Percentiles rank a stretch among this genome's conserved stretches.
phyloP scores from a whole-genome alignment of 1,284 basidiomycete species.

The Sporisorium reilianum region DNA sequence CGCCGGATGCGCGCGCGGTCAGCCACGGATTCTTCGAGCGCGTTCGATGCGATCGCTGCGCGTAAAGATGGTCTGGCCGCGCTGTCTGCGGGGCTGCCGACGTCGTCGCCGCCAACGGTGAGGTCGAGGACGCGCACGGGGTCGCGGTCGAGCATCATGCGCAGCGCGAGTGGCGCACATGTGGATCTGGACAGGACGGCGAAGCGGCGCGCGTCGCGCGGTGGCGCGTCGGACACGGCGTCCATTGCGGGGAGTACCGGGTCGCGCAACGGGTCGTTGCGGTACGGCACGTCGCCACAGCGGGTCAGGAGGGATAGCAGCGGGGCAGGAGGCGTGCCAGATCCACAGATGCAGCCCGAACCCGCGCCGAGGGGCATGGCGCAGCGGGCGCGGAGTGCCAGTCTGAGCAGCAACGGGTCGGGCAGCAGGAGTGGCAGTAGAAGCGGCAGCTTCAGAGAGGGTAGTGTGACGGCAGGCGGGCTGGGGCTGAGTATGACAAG shows the following conservation, averaged over 20 bases:
- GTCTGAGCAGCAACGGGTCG: constrained; percentile 40
- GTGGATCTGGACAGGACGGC: constrained; percentile 11
- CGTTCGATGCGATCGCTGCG: background rate
- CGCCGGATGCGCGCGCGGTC: constrained; percentile 13
- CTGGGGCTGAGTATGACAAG: constrained; percentile 28
- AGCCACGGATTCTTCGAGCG: constrained; percentile 5
- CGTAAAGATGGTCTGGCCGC: constrained; percentile 7
- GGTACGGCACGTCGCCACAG: background rate
- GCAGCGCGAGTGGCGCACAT: constrained; percentile 20
- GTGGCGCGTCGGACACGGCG: constrained; percentile 3
- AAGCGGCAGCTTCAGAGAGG: constrained; percentile 8
- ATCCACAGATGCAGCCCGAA: constrained; percentile 44
- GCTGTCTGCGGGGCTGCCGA: background rate
- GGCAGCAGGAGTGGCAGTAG: no score
- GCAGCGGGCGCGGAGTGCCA: constrained; percentile 39
- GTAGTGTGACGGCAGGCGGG: constrained; percentile 22
- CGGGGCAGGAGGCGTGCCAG: constrained; percentile 14
- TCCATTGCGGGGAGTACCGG: background rate
- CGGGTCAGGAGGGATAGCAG: background rate
- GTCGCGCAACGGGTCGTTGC: constrained; percentile 4
- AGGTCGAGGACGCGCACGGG: constrained; percentile 20
- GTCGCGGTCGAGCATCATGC: constrained; percentile 37
- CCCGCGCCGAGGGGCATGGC: constrained; percentile 53
- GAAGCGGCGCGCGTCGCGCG: constrained; percentile 12
- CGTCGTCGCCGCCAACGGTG: constrained; percentile 13